phyloP scores from a whole-genome alignment of 2,329 filamentous ascomycete genomes.

The Diaporthe ilicicola region DNA sequence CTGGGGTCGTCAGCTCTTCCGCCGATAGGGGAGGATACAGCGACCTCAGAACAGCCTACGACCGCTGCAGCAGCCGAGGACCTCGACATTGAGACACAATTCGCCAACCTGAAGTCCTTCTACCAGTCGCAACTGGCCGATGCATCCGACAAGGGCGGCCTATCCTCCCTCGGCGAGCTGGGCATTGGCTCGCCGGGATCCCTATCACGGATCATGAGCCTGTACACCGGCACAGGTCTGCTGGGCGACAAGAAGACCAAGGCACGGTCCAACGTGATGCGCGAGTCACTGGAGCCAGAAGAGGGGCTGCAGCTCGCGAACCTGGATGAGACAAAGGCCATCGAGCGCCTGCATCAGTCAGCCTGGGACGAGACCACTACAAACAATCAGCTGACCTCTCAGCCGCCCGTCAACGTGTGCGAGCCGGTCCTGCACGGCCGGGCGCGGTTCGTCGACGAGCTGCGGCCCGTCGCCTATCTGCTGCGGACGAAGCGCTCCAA shows the following conservation, averaged over 20 bases:
- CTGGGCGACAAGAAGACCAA: constrained; percentile 71
- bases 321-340: constrained; percentile 68
- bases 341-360: constrained; percentile 65
- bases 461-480: constrained; percentile 83
- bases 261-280: constrained; percentile 76
- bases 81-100: constrained; percentile 74
- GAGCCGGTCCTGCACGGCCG: constrained; percentile 56
- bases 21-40: constrained; percentile 34
- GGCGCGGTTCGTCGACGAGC: constrained; percentile 72
- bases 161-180: constrained; percentile 56
- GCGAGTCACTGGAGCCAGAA: constrained; percentile 74
- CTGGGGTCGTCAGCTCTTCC: constrained; percentile 29
- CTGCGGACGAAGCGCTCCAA: constrained; percentile 93
- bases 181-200: constrained; percentile 81
- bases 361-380: constrained; percentile 72
- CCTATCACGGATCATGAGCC: constrained; percentile 87
- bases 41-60: constrained; percentile 36
- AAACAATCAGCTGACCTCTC: constrained; percentile 56
- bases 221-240: constrained; percentile 75
- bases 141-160: constrained; percentile 55
- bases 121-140: constrained; percentile 82
- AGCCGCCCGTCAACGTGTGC: constrained; percentile 44
- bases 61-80: constrained; percentile 47
- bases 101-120: constrained; percentile 78
- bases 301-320: constrained; percentile 76